Base-by-base conservation (phyloP, 2,329 filamentous ascomycete species). In the Niveomyces coronatus region DNA sequence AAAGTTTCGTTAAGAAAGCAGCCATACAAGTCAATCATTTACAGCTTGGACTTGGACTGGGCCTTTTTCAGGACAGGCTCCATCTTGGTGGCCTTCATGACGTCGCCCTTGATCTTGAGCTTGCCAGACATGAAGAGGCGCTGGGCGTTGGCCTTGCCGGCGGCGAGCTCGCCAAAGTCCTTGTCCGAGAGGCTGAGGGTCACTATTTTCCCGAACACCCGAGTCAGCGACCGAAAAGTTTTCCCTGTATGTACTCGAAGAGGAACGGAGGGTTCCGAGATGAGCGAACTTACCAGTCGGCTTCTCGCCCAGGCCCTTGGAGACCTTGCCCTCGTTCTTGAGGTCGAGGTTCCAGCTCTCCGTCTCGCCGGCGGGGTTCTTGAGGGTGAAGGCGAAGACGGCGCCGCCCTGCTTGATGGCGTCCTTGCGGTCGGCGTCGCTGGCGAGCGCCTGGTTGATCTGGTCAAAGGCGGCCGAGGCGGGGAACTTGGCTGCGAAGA, bases 21-120 rank as follows among this genome's bases (percentile, higher is more conserved):
- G 8, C 13, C 26, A n/a, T 28, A 31, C n/a, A n/a, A n/a, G n/a
- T 24, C 9, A 23, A 31, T 31, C 34, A 33, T 53, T 68, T 78
- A 88, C 65, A 94, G 67, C 75, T 94, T 94, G 50, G 85, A 75
- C 72, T 85, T 84, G 53, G 67, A 71, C 68, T 86, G 82, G 26
- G 85, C 83, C 72, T 87, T 91, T 73, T 86, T 87, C 48, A 94
- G 67, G 53, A 96, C 82, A 28, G 86, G 84, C 65, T 95, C 87
- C 64, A 95, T 77, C 79, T 93, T 94, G 44, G 88, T 95, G 26
- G 91, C 84, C 76, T 95, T 95, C 89, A 96, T 96, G 44, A 96
- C 79, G 61, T 96, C 87, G 46, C 91, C 91, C 77, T 87, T 93
- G 59, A 96, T 77, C 83, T 96, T 98, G 57, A 98, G 72, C 74